Evolutionary conservation across 1,139 yeast genomes (phyloP).

Genomic region (Debaryomyces sp.): DNA sequence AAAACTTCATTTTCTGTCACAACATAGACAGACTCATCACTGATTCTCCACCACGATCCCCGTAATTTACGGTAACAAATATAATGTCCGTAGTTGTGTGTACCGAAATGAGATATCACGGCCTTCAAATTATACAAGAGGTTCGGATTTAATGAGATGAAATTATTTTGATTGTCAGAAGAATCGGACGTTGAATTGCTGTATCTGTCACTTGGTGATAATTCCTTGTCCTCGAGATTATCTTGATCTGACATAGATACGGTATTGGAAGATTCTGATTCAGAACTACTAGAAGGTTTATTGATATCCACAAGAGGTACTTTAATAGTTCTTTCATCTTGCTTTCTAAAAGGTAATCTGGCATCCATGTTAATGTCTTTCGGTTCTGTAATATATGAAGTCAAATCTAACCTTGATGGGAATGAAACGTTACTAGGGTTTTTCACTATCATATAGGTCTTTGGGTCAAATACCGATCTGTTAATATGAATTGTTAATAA

Average conservation of each 20-base stretch:
- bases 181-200: conserved; percentile 3
- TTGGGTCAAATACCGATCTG: conserved; percentile 88
- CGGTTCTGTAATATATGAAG: conserved; percentile 71
- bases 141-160: conserved; percentile 28
- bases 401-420: conserved; percentile 66
- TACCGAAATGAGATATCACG: conserved; percentile 88
- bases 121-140: conserved; percentile 73
- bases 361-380: conserved; percentile 80
- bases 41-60: conserved; percentile 93
- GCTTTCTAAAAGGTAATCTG: conserved; percentile 69
- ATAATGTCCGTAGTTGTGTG: conserved; percentile 94
- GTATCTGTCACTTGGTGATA: background rate
- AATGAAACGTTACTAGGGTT: conserved; percentile 82
- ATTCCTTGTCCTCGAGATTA: conserved; percentile 12
- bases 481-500: conserved; percentile 83
- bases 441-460: conserved; percentile 80
- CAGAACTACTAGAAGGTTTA: conserved; percentile 9
- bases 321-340: conserved; percentile 24
- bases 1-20: conserved; percentile 81
- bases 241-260: conserved; percentile 2
- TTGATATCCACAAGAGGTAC: conserved; percentile 13
- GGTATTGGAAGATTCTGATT: conserved; percentile 3
- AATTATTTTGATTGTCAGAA: background rate
- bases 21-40: conserved; percentile 84
- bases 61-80: conserved; percentile 80